Evolutionary conservation across 1,284 basidiomycete genomes (phyloP).

Genomic region (Inonotus obliquus): DNA sequence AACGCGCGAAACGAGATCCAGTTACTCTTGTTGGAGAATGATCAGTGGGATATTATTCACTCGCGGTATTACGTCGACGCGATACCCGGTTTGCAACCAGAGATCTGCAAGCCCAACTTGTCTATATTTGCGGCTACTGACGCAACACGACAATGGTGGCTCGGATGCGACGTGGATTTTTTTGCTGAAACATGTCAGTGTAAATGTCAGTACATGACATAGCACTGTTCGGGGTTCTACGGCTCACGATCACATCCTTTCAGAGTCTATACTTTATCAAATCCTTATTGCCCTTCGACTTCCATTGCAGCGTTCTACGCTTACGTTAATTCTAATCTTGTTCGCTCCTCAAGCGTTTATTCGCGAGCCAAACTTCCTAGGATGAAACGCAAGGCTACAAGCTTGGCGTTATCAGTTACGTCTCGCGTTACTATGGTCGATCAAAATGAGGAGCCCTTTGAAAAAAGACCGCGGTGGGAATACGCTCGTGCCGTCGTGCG

Average conservation of each 20-base stretch:
- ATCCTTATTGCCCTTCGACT: not conserved
- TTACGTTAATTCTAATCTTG: slow-evolving; percentile 2
- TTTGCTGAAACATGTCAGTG: slow-evolving; percentile 5
- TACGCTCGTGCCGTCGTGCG: not conserved
- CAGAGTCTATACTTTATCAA: slow-evolving; percentile 3
- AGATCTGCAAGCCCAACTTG: not conserved
- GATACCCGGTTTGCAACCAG: not conserved
- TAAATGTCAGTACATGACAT: slow-evolving; percentile 1
- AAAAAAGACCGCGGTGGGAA: not conserved
- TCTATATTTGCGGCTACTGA: not conserved
- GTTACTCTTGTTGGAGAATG: not conserved
- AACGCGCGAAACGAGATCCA: not conserved
- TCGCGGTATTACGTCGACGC: not conserved
- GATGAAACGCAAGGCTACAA: not conserved
- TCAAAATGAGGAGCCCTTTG: not conserved
- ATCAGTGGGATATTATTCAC: not conserved
- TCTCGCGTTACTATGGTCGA: not conserved
- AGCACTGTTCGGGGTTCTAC: not conserved
- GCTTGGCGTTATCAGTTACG: slow-evolving; percentile 2
- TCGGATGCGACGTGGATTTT: not conserved
- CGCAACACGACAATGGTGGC: not conserved
- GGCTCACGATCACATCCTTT: slow-evolving; percentile 7
- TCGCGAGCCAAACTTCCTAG: not conserved
- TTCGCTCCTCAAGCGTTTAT: not conserved
- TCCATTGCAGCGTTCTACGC: not conserved